Conservation (phyloP, 495 filamentous ascomycete genomes). For the Xylaria bambusicola region DNA sequence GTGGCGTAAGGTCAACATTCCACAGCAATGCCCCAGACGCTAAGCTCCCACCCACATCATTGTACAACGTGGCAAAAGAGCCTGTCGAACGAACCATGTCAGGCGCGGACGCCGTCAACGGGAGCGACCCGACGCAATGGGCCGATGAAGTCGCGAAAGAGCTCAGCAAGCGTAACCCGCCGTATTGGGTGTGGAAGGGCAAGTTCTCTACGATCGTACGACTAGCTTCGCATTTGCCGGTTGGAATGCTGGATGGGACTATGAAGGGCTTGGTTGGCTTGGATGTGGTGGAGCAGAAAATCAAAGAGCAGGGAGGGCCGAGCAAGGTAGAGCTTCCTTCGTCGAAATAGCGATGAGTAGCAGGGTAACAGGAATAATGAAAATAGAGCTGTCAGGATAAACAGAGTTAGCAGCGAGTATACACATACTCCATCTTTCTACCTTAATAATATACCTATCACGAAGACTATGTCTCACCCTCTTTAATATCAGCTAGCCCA, state of each 20-base stretch:
- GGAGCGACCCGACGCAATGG: slow-evolving; percentile 24
- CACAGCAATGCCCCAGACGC: background rate
- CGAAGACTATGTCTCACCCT: too few relatives aligned
- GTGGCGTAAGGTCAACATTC: slow-evolving; percentile 13
- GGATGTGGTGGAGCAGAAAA: slow-evolving; percentile 29
- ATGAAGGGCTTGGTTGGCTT: slow-evolving; percentile 36
- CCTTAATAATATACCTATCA: too few relatives aligned
- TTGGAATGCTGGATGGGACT: slow-evolving; percentile 33
- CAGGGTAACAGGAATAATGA: too few relatives aligned
- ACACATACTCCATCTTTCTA: too few relatives aligned
- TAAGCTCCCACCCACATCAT: slow-evolving; percentile 5
- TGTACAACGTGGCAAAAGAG: slow-evolving; percentile 17
- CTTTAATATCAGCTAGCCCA: too few relatives aligned
- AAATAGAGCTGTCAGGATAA: too few relatives aligned
- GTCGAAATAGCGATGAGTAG: background rate
- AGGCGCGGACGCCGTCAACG: slow-evolving; percentile 29
- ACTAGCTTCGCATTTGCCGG: slow-evolving; percentile 30
- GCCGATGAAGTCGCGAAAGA: slow-evolving; percentile 28
- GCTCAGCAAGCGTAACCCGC: slow-evolving; percentile 26
- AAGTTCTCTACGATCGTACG: slow-evolving; percentile 22
- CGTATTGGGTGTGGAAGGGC: slow-evolving; percentile 33
- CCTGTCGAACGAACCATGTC: slow-evolving; percentile 23
- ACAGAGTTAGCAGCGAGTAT: too few relatives aligned
- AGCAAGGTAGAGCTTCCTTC: background rate
- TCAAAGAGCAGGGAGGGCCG: slow-evolving; percentile 15